Evolutionary conservation across 1,284 basidiomycete species (phyloP), one percentile per base, ranked within the genome.

Genomic region (Ustilago curta): DNA sequence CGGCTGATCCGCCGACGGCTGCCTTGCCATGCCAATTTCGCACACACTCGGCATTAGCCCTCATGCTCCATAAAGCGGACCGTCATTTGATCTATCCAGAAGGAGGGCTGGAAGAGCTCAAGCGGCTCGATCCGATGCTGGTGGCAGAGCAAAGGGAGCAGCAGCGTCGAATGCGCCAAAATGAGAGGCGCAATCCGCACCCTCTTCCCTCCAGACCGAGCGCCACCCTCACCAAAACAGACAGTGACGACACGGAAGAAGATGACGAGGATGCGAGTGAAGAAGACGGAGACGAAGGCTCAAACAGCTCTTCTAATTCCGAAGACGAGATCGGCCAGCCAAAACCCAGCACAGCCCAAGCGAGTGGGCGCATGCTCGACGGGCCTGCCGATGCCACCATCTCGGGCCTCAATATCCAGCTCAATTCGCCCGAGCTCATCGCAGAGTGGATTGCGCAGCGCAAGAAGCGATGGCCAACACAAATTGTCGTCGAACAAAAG

Each of bases 381-480:
- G 77, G 77, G 11, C 78, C 80, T 3, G 51, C 79, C 3, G 71
- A 78, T 54, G 76, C 79, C 23, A 82, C 77, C 23, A 84, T 84
- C 18, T 50, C 73, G 9, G 83, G 83, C 5, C 80, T 84, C 43
- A 84, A 83, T 51, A 83, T 84, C 42, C 69, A 70, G 47, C 75
- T 84, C 23, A 59, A 78, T 59, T 80, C 81, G 25, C 82, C 82
- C 2, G 79, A 82, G 57, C 75, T 84, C 21, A 70, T 84, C 31
- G 73, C 69, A n/a, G 75, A 84, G 40, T 84, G 83, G 83, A 77
- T 82, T 45, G 65, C 57, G n/a, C 81, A 84, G 57, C 67, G 83
- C 18, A 77, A 78, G 50, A 84, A 84, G 49, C 68, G 83, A 29
- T 84, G 78, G 74, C 83, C 83, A 0, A 83, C 77, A 0, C 64